Evolutionary conservation across 331 rosid species (phyloP), one percentile per base, ranked within the genome.

Genomic region (Pyrus hybrid): DNA sequence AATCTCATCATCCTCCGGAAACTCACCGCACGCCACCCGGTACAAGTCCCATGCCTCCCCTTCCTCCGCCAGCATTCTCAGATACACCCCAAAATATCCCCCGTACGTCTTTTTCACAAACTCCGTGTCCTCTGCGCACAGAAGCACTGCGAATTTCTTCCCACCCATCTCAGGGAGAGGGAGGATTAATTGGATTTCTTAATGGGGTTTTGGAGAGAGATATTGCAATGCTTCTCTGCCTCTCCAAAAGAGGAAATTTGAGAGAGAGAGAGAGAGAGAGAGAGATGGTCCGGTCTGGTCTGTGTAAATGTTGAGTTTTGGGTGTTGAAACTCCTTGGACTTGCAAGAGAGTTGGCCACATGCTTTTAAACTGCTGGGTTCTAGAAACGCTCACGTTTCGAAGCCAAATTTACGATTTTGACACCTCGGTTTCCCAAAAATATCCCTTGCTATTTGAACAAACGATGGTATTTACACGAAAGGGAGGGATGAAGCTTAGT

Each of bases 101-200:
- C 96, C 98, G 67, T 91, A 77, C 76, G 45, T 79, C 83, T 88
- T 90, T 84, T 84, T 70, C 78, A 90, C 88, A 57, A 86, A 91
- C 20, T 94, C 96, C 3, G 97, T 76, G 70, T 94, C 98, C 58
- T 94, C 97, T 1, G 97, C 98, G 13, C 98, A 94, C 63, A 83
- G 71, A 29, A 94, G 84, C 71, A 94, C 64, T 13, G 84, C 97
- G 32, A 81, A 94, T 25, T 87, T 86, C 79, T 80, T 85, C 76
- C 80, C 32, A 29, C 16, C 74, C 65, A 60, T 72, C n/a, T 51
- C 49, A 47, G 76, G n/a, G 28, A 21, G 70, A 21, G 49, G 61
- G 47, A 30, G 30, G 69, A 26, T 53, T 17, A 58, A 58, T 9
- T 58, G 16, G 63, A 21, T 22, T 58, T 20, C 21, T 54, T 54